Base-by-base conservation (phyloP, 2,329 filamentous ascomycete genomes). In the Fusarium incarnatum region DNA sequence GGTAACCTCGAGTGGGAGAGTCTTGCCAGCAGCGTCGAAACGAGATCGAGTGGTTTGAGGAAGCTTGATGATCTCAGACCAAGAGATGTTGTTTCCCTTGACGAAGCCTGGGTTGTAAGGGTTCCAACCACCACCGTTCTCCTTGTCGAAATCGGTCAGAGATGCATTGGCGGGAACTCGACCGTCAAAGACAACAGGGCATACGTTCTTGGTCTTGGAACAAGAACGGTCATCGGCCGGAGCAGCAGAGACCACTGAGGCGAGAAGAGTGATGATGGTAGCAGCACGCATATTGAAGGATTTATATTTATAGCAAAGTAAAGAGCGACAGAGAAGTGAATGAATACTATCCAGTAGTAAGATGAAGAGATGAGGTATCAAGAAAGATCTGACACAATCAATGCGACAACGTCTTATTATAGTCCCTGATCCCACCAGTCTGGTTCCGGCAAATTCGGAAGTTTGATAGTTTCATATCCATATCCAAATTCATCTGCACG, bases 41-140 rank as follows among this genome's bases (percentile, higher is more conserved):
- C 79, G 56, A 76, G 83, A 82, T 25, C 83, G 71, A 15, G 84
- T 74, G 59, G 6, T 76, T 67, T 44, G 79, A 77, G 15, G 77
- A 71, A 88, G 82, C 60, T 84, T 75, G 30, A 89, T 77, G 37
- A 87, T 81, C 56, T 85, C 72, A 58, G 83, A 84, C 81, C 85
- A 87, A 8, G 80, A 83, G 23, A 88, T 78, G 69, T 83, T 83
- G 81, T 84, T 79, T 47, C 86, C 87, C 71, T 87, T 83, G 56
- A 88, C 85, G 71, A 82, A 87, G 60, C 77, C 78, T 0, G 86
- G 81, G 78, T 83, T 86, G 79, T 84, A 89, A 28, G 85, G 78
- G 61, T 73, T 73, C 69, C 69, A 73, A 18, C 64, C 72, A 30
- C 72, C 71, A 61, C 79, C 77, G 34, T 79, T 81, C 50, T 77